Evolutionary conservation across 805 yeast species (phyloP), one percentile per base, ranked within the genome.

Genomic region (Pichia deserticola): DNA sequence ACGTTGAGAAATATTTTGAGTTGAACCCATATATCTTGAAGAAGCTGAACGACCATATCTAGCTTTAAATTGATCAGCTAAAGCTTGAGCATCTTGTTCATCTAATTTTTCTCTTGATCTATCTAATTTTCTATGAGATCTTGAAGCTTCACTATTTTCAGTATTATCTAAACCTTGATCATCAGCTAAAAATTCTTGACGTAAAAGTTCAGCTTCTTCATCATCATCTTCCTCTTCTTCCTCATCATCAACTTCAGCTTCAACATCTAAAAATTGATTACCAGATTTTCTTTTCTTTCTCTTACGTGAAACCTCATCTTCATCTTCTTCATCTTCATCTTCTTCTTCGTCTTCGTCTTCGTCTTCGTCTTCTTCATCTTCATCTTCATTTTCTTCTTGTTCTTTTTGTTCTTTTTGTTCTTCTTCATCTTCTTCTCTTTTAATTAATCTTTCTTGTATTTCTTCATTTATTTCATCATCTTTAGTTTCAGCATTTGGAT

Each of bases 211-310:
- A n/a, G 95, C 90, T 57, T 85, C 98, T 54, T 92, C 98, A 53
- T 90, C 98, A 54, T 90, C 98, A 54, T 89, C 92, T 33, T 82
- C 81, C 40, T 86, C 95, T 57, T 92, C 98, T 49, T 93, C 98
- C 57, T 93, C 98, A 53, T 92, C 98, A 66, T 92, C 96, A 51
- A 93, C 99, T 67, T 92, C 98, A 52, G 97, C 99, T 74, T 93
- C 98, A 48, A 93, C 95, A 86, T 93, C 99, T 69, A 93, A 76
- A 67, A 89, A 93, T 74, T 86, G 90, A 67, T 92, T 92, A 52
- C 86, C 75, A 44, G 75, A 76, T 60, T 78, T 70, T 62, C 75
- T 71, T 54, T 72, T 76, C 51, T 71, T 71, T 44, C 70, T 68
- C 42, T 75, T 72, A 5, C 73, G 74, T n/a, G 69, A 67, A 6